These are phyloP conservation scores for Microdochium paspali DNA, from an alignment of 2,329 filamentous ascomycete species.

Conservation along the genomic window DNA sequence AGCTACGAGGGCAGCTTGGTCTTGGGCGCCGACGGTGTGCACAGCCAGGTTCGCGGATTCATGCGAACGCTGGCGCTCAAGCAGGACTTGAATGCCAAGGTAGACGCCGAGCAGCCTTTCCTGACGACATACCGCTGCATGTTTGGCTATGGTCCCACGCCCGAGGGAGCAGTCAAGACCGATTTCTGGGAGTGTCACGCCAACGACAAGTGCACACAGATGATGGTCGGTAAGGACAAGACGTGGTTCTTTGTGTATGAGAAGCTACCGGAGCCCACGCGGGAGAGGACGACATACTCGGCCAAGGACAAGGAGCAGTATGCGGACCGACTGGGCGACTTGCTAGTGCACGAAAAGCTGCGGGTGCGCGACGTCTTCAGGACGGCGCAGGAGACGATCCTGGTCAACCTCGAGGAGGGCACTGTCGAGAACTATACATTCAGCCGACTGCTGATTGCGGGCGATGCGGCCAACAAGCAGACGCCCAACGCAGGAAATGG, in stretches of 20 bases:
- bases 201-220: neutral
- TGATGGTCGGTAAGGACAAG: neutral
- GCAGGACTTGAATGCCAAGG: slow-evolving; percentile 1
- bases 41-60: neutral
- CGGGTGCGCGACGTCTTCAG: neutral
- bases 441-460: neutral
- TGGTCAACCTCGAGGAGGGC: neutral
- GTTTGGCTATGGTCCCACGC: neutral
- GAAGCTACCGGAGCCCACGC: neutral
- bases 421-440: slow-evolving; percentile 22
- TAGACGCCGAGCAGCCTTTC: slow-evolving; percentile 11
- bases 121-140: neutral
- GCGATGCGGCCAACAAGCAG: slow-evolving; percentile 1
- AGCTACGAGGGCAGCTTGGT: neutral
- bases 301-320: slow-evolving; percentile 9
- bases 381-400: slow-evolving; percentile 1
- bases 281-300: slow-evolving; percentile 12
- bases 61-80: slow-evolving; percentile 14
- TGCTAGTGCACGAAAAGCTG: neutral
- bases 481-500: neutral
- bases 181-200: neutral
- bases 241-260: neutral
- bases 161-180: neutral
- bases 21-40: neutral
- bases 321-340: neutral